These are phyloP conservation scores for Closterium sp. DNA, from an alignment of 139 green algal genomes.

Conservation along the genomic window DNA sequence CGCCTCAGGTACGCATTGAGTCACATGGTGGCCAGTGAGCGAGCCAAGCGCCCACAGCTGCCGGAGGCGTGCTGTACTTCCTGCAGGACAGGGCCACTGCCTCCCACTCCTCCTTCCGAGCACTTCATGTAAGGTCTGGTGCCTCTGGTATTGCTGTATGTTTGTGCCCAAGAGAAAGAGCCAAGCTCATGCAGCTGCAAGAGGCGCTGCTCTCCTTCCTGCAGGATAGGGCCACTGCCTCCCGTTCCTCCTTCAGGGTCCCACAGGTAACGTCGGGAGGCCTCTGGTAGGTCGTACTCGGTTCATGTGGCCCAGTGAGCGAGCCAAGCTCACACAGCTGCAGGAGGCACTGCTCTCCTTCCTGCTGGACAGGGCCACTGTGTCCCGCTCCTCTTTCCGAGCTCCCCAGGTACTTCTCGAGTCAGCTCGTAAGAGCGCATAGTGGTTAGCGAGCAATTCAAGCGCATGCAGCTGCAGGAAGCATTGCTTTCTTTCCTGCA, in stretches of 20 bases:
- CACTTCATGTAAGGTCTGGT: no score
- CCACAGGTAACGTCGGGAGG: no score
- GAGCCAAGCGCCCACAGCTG: background rate
- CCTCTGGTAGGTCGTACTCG: no score
- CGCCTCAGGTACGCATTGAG: background rate
- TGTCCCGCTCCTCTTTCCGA: background rate
- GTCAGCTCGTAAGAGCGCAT: no score
- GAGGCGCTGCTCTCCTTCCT: constrained; percentile 2
- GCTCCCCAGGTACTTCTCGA: background rate
- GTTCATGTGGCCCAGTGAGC: no score
- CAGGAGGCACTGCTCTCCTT: background rate
- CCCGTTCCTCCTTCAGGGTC: background rate
- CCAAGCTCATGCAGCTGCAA: background rate
- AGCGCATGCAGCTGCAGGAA: no score
- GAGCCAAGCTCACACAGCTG: background rate
- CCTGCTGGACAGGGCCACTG: background rate
- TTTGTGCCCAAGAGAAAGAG: no score
- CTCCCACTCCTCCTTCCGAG: background rate
- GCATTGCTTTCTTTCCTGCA: no score
- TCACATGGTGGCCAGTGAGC: no score
- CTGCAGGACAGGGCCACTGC: background rate
- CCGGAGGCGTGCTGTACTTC: background rate
- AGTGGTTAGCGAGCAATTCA: no score
- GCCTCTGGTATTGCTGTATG: no score
- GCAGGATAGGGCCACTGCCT: background rate